Conservation (phyloP, 2,329 filamentous ascomycete genomes). For the Diaporthe citri region DNA sequence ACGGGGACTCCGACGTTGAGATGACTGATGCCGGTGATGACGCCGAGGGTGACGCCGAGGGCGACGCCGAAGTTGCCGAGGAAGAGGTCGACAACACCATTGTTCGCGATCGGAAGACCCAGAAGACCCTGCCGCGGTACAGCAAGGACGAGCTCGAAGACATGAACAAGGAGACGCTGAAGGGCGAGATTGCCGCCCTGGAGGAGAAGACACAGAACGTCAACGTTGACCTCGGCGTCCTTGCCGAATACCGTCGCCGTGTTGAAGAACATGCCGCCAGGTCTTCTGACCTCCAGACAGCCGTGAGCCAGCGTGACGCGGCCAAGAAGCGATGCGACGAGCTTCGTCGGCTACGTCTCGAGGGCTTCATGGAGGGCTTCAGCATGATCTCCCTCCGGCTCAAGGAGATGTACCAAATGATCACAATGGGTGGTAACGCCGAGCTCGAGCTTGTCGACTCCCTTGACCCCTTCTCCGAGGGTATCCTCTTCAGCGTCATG, state of each 20-base stretch:
- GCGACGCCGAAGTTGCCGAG: constrained; percentile 42
- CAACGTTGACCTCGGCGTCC: constrained; percentile 87
- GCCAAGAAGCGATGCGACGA: constrained; percentile 96
- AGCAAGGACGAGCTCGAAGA: constrained; percentile 78
- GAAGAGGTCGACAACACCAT: constrained; percentile 45
- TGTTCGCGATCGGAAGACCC: constrained; percentile 50
- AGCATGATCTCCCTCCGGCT: constrained; percentile 91
- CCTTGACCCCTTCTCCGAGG: constrained; percentile 95
- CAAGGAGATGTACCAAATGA: constrained; percentile 99
- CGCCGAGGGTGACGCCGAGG: constrained; percentile 43
- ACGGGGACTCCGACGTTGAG: constrained; percentile 45
- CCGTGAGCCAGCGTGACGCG: constrained; percentile 82
- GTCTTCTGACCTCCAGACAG: constrained; percentile 84
- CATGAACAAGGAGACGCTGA: constrained; percentile 73
- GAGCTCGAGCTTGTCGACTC: constrained; percentile 97
- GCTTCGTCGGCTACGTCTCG: constrained; percentile 87
- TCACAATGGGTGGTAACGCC: constrained; percentile 98
- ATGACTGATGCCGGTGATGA: constrained; percentile 46
- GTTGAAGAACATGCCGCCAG: constrained; percentile 55
- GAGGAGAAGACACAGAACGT: constrained; percentile 84
- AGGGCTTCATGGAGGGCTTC: constrained; percentile 99
- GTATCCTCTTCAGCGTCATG: constrained; percentile 98
- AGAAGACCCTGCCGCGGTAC: constrained; percentile 79
- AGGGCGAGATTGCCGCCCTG: constrained; percentile 71
- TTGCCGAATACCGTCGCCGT: constrained; percentile 56